A percentile compares a stretch with the other conserved stretches of the same genome.
phyloP scores from a whole-genome alignment of 352 stramenopile genomes.

The Globisporangium solare region DNA sequence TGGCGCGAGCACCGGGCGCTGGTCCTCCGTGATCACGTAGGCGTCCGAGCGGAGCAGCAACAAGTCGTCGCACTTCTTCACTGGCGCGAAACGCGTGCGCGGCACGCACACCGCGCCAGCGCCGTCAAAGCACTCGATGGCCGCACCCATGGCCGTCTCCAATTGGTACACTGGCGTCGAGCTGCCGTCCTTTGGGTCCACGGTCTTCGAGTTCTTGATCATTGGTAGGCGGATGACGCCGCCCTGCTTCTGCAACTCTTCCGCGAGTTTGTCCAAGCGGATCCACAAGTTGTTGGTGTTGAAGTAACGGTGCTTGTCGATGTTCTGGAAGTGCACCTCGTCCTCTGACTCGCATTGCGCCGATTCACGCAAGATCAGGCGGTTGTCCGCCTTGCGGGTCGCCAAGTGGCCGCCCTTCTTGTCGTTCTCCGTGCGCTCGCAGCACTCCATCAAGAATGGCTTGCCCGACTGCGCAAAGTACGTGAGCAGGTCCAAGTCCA shows the following conservation, averaged over 20 bases:
- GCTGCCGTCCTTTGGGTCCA: slow-evolving; percentile 81
- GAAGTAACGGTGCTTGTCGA: slow-evolving; percentile 86
- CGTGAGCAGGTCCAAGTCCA: slow-evolving; percentile 83
- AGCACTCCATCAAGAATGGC: slow-evolving; percentile 94
- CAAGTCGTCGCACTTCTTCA: slow-evolving; percentile 88
- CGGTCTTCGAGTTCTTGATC: slow-evolving; percentile 88
- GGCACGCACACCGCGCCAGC: slow-evolving; percentile 86
- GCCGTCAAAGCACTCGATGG: slow-evolving; percentile 85
- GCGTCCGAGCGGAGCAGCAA: slow-evolving; percentile 95
- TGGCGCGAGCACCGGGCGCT: slow-evolving; percentile 94
- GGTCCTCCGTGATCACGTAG: slow-evolving; percentile 96
- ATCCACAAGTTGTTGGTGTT: slow-evolving; percentile 91
- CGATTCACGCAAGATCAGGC: slow-evolving; percentile 93
- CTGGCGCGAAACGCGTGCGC: slow-evolving; percentile 83
- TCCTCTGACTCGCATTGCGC: slow-evolving; percentile 85
- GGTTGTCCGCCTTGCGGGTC: slow-evolving; percentile 86
- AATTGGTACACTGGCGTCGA: slow-evolving; percentile 86
- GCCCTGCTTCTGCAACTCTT: slow-evolving; percentile 73
- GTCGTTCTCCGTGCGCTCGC: slow-evolving; percentile 97
- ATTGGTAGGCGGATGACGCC: slow-evolving; percentile 82
- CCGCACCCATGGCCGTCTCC: slow-evolving; percentile 84
- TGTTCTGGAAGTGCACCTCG: slow-evolving; percentile 84
- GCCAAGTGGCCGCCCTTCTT: slow-evolving; percentile 99
- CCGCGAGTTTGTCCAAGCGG: slow-evolving; percentile 80
- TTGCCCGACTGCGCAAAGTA: slow-evolving; percentile 89